Evolutionary conservation across 2,329 filamentous ascomycete species (phyloP).

Genomic region (Tolypocladium ophioglossoides): DNA sequence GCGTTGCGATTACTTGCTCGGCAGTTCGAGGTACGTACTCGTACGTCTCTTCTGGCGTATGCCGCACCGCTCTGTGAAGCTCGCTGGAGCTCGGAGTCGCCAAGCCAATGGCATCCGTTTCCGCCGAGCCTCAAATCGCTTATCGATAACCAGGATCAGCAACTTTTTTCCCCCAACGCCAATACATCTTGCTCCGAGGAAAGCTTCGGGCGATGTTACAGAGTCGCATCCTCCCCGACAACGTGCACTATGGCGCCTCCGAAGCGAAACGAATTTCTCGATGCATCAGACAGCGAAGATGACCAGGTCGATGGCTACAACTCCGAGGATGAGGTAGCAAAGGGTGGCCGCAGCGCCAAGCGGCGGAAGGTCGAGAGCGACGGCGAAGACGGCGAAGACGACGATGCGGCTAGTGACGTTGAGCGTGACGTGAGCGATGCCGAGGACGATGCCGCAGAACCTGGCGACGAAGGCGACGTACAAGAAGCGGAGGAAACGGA

Average conservation of each 20-base stretch:
- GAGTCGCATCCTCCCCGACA: neutral
- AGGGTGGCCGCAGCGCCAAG: conserved; percentile 53
- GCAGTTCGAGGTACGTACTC: no score
- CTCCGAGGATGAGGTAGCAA: conserved; percentile 59
- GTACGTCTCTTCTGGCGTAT: neutral
- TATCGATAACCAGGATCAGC: neutral
- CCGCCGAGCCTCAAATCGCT: neutral
- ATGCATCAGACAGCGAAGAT: conserved; percentile 46
- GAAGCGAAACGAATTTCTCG: conserved; percentile 64
- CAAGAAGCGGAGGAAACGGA: conserved; percentile 11
- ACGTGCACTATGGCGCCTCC: conserved; percentile 46
- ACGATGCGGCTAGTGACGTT: conserved; percentile 22
- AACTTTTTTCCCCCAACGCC: neutral
- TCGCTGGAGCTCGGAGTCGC: no score
- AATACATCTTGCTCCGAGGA: neutral
- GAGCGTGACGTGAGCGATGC: conserved; percentile 20
- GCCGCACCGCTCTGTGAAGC: neutral
- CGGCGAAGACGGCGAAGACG: conserved; percentile 24
- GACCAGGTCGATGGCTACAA: conserved; percentile 50
- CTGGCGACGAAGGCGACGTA: conserved; percentile 12
- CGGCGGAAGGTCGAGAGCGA: conserved; percentile 45
- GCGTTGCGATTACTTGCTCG: neutral
- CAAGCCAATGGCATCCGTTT: neutral
- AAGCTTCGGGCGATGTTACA: neutral
- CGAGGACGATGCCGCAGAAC: conserved; percentile 11